Evolutionary conservation across 768 basidiomycete genomes (phyloP).

Genomic region (Boletellus sp.): DNA sequence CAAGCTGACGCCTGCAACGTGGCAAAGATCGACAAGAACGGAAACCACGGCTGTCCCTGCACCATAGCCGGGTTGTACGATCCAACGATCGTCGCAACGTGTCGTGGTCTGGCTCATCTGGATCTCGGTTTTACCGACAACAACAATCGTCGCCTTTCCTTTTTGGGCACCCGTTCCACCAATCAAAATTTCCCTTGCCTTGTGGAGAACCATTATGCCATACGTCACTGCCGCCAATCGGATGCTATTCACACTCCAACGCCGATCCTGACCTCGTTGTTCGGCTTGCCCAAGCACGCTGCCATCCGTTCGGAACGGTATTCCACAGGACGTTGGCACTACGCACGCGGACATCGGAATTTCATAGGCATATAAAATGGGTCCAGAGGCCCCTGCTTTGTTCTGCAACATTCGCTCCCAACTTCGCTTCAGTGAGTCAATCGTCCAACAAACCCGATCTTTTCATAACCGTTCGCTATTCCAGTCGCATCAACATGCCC

Average conservation of each 20-base stretch:
- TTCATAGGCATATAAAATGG: constrained; percentile 3
- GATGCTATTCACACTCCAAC: not conserved
- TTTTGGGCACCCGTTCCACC: too few relatives aligned
- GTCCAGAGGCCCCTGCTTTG: not conserved
- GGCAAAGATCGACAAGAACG: not conserved
- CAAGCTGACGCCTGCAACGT: not conserved
- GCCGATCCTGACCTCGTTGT: not conserved
- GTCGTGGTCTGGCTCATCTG: not conserved
- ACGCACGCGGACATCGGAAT: not conserved
- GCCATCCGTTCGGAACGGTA: not conserved
- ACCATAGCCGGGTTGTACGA: not conserved
- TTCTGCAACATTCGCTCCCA: not conserved
- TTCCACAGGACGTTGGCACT: too few relatives aligned
- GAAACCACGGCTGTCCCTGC: not conserved
- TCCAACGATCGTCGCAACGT: too few relatives aligned
- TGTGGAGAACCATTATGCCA: not conserved
- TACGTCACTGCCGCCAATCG: not conserved
- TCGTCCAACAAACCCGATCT: too few relatives aligned
- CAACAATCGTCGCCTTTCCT: too few relatives aligned
- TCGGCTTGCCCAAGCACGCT: not conserved
- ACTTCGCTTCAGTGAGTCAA: constrained; percentile 3
- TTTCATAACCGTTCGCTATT: not conserved
- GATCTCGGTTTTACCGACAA: not conserved
- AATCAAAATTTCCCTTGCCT: not conserved
- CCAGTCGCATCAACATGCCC: constrained; percentile 11